These are phyloP conservation scores for Pinus taeda DNA, from an alignment of 75 land plant genomes.

Conservation along the genomic window DNA sequence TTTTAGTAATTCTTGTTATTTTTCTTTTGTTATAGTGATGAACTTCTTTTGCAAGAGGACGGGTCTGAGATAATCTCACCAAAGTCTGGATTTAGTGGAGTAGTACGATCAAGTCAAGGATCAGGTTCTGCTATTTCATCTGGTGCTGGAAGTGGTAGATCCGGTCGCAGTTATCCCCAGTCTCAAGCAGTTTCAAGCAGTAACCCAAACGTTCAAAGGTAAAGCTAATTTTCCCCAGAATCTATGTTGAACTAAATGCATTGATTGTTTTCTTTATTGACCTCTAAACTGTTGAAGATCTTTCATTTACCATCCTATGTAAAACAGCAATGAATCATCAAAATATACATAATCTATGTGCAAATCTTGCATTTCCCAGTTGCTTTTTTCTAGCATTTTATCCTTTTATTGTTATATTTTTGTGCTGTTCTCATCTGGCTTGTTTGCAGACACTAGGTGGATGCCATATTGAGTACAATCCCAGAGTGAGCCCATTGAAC, in stretches of 20 bases:
- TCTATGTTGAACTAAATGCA: not conserved
- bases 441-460: not conserved
- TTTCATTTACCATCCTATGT: not conserved
- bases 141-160: conserved; percentile 28
- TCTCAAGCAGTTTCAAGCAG: conserved; percentile 9
- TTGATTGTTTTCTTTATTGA: not conserved
- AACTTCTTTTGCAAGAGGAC: conserved; percentile 68
- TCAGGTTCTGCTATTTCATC: conserved; percentile 11
- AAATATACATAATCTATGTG: not conserved
- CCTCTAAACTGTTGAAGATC: not conserved
- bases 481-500: not conserved
- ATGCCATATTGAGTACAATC: not conserved
- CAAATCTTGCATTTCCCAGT: not conserved
- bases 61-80: conserved; percentile 32
- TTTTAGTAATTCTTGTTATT: not conserved
- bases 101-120: conserved; percentile 26
- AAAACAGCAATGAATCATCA: not conserved
- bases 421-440: not conserved
- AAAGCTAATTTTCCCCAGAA: not conserved
- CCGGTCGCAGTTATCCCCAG: conserved; percentile 16
- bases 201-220: conserved; percentile 32
- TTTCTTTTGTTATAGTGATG: conserved; percentile 44
- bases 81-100: conserved; percentile 22
- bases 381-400: not conserved
- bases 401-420: not conserved